Conservation (phyloP, 306 rosid genomes). For the Ormosia emarginata region DNA sequence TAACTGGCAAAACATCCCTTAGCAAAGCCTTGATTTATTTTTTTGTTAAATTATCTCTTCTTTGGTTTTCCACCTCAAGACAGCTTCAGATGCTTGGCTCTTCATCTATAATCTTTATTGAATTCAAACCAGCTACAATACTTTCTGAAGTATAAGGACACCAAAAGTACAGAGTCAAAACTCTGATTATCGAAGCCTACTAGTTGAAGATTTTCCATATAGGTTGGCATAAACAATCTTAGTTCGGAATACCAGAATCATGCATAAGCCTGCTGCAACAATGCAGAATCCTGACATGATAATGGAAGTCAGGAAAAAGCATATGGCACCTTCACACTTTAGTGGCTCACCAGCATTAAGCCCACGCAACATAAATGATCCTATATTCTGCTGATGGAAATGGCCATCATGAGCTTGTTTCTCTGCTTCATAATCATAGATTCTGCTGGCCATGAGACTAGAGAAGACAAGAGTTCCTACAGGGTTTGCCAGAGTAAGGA, state of each 20-base stretch:
- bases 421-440: conserved; percentile 85
- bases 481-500: conserved; percentile 83
- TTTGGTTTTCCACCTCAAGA: neutral
- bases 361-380: conserved; percentile 35
- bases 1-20: neutral
- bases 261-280: conserved; percentile 55
- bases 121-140: neutral
- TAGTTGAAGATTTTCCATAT: conserved; percentile 58
- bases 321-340: conserved; percentile 66
- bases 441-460: conserved; percentile 70
- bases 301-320: conserved; percentile 71
- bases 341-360: conserved; percentile 34
- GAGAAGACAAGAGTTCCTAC: conserved; percentile 77
- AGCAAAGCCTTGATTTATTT: neutral
- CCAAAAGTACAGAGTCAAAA: conserved; percentile 10
- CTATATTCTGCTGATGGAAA: conserved; percentile 22
- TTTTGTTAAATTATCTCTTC: neutral
- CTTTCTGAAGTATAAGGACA: neutral
- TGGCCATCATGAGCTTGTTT: conserved; percentile 57
- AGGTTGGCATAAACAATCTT: conserved; percentile 65
- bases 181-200: conserved; percentile 6
- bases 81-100: conserved; percentile 13
- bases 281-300: conserved; percentile 74
- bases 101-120: neutral
- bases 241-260: conserved; percentile 74